Percentiles rank a stretch among this genome's conserved stretches.
phyloP scores from a whole-genome alignment of 2,329 filamentous ascomycete species.

The Plenodomus lindquistii region DNA sequence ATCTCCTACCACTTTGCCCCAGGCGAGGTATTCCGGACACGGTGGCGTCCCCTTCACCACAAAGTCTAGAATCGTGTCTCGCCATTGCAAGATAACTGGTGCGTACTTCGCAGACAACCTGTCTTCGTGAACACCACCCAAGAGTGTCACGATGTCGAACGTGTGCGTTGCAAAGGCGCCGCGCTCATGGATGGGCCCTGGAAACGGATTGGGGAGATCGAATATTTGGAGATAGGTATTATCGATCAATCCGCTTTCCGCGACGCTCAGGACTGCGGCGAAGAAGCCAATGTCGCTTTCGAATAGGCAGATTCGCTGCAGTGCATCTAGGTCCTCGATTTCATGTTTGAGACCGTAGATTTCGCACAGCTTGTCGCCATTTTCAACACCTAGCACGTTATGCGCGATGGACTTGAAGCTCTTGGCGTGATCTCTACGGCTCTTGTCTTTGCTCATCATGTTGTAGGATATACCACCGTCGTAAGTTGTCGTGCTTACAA shows the following conservation, averaged over 20 bases:
- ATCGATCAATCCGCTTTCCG: constrained; percentile 6
- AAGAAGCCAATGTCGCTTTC: constrained; percentile 25
- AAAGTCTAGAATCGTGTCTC: constrained; percentile 16
- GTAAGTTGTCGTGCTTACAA: constrained; percentile 17
- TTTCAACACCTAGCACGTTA: constrained; percentile 5
- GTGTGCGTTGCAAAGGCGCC: constrained; percentile 20
- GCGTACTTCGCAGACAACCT: constrained; percentile 10
- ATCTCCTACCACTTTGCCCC: background rate
- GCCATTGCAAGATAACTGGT: constrained; percentile 9
- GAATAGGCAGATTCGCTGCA: constrained; percentile 19
- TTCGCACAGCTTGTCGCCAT: constrained; percentile 1
- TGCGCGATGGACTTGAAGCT: constrained; percentile 1
- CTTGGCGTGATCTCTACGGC: constrained; percentile 8
- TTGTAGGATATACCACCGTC: constrained; percentile 22
- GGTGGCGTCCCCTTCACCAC: constrained; percentile 10
- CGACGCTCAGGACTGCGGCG: constrained; percentile 14
- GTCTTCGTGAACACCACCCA: constrained; percentile 18
- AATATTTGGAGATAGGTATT: constrained; percentile 22
- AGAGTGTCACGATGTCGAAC: constrained; percentile 19
- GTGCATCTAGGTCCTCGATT: constrained; percentile 7
- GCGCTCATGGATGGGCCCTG: constrained; percentile 11
- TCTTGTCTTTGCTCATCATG: constrained; percentile 15
- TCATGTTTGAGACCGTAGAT: constrained; percentile 3
- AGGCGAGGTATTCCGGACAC: constrained; percentile 8
- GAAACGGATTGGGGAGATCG: constrained; percentile 19